Evolutionary conservation across 441 rosid species (phyloP), one percentile per base, ranked within the genome.

Genomic region (Oxalis stricta): DNA sequence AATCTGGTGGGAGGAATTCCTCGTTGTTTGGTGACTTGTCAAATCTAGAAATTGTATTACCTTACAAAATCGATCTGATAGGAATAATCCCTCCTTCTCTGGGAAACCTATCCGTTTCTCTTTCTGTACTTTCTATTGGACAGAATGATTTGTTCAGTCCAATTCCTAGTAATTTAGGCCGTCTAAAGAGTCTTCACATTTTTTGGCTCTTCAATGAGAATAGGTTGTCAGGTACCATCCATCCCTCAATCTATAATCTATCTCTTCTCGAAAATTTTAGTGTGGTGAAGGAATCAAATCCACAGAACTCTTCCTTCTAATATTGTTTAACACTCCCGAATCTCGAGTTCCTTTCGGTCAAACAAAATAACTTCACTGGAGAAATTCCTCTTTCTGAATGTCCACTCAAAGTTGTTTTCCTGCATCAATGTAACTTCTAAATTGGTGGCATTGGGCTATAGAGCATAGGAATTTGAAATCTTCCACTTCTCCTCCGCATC

Each of bases 111-210:
- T 21, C 59, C n/a, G n/a, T n/a, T 7, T 43, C 24, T 3, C 26
- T 53, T n/a, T 0, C n/a, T 2, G 0, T 0, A 12, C 38, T 44
- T 0, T n/a, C 12, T 29, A 1, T 0, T 7, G 0, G 0, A 0
- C 13, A n/a, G n/a, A 53, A 37, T 42, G 10, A 14, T 28, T 5
- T 53, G 0, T 38, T 2, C n/a, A 41, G 47, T 5, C 15, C 5
- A 1, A 50, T 50, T 41, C 47, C 47, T 20, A 20, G 1, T 1
- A 7, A 1, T 13, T 5, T 41, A 10, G 5, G 41, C 33, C 18
- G 4, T 3, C 24, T 50, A 9, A 0, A 4, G 6, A 52, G 23
- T 15, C 18, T 52, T 7, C n/a, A n/a, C n/a, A 3, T 17, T 1
- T 0, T 0, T 0, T 33, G 48, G 6, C 0, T 0, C 0, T 1